Base-by-base conservation (phyloP, 768 basidiomycete genomes). In the Cyathus striatus region DNA sequence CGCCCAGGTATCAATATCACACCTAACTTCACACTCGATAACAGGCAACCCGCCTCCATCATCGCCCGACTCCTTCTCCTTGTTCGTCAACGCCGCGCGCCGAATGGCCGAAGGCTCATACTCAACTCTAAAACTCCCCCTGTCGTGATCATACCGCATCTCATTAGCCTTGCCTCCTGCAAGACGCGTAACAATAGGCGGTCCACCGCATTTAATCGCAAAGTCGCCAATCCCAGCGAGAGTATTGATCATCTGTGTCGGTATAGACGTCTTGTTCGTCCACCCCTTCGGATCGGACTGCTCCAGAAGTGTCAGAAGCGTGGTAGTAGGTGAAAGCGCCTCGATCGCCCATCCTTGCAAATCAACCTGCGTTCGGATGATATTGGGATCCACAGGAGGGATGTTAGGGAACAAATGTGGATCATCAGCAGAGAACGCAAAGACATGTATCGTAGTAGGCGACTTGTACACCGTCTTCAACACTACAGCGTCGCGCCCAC, bases 311-410 rank as follows among this genome's bases (percentile, higher is more conserved):
- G 93, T 96, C 47, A 99, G 80, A 9, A 89, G 79, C 0, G 94
- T 96, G 2, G 96, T 98, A 2, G 82, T 97, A 0, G 95, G 96
- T 1, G 94, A 97, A 6, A 99, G 70, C 0, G 88, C 78, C 62
- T 98, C 95, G 53, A 99, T 92, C 1, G 95, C 90, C 90, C 94
- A 98, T 37, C 95, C 96, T 65, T 92, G 93, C n/a, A 99, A 70
- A 58, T 96, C 93, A n/a, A 95, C 84, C 60, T 98, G 94, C 0
- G 90, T 90, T 5, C 94, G 86, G 48, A 96, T 95, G 39, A 86
- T 76, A 50, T 78, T 86, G 0, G 86, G 81, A 38, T 88, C 90
- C 1, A 64, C 69, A 9, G 69, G 69, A 36, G 76, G 90, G 49
- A 79, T 76, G 47, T 71, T 75, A 0, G 90, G 85, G 62, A 97